Evolutionary conservation across 140 eudicot species (phyloP), one percentile per base, ranked within the genome.

Genomic region (Bidens hawaiensis): DNA sequence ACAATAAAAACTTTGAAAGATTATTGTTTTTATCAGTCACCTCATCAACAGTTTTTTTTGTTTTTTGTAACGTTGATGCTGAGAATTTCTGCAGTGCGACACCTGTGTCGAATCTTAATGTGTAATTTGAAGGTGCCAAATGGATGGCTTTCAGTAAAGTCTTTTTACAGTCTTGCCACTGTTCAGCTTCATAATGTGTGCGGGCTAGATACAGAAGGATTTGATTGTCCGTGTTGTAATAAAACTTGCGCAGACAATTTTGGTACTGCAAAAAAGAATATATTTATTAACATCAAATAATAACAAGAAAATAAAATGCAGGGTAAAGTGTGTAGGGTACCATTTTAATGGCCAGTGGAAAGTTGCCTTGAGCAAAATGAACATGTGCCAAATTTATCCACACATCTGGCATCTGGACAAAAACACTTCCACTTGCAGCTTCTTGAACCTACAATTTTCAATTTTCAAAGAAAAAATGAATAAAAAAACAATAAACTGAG

Each of bases 371-470:
- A 62, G 99, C 99, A 70, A 93, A 93, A 80, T 93, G 90, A 78
- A 88, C 95, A 73, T 93, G 99, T 40, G 96, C 99, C 70, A 93
- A 50, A 73, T 93, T 93, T 64, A 93, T 88, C 99, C 99, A 88
- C 70, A 88, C 95, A 72, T 88, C 99, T 62, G 99, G 96, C 95
- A 88, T 93, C 74, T 93, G 96, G 64, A 81, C 93, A 71, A 82
- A 82, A 65, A 77, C 78, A 57, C 81, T 80, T 83, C 99, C 95
- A 85, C 96, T 93, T 69, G 94, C 95, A 55, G 99, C 99, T 81
- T 93, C 96, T 81, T 87, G 99, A 58, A 93, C 99, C 99, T 93
- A 65, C 3, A 53, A 60, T 51, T 50, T 28, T 7, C 18, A 56
- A 26, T n/a, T n/a, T 28, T 7, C 18, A 56, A 26, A 16, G 21